Conservation (phyloP, 2,329 filamentous ascomycete genomes). For the Paecilomyces fulvus region DNA sequence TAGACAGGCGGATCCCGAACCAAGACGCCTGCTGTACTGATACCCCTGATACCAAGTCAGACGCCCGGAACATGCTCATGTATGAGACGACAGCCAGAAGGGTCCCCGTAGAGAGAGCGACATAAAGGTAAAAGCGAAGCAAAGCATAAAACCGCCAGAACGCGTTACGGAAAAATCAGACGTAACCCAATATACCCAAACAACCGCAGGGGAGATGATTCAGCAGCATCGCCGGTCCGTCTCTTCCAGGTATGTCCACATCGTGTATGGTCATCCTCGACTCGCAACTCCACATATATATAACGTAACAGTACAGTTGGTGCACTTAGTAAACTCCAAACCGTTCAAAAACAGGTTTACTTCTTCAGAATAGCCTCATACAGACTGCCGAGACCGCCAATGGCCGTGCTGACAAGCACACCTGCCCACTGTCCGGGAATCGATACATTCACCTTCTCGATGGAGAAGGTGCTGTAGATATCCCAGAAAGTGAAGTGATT, state of each 20-base stretch:
- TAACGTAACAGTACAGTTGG: neutral
- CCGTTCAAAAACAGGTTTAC: slow-evolving; percentile 11
- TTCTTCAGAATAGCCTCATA: slow-evolving; percentile 41
- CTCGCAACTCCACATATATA: neutral
- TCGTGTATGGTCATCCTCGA: neutral
- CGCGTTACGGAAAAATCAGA: neutral
- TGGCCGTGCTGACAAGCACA: slow-evolving; percentile 32
- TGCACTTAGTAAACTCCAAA: neutral
- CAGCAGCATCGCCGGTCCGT: neutral
- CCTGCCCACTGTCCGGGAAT: slow-evolving; percentile 32
- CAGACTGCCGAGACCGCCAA: slow-evolving; percentile 34
- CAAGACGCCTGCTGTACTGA: no score
- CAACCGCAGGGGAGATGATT: neutral
- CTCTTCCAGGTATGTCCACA: neutral
- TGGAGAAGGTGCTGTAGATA: slow-evolving; percentile 25
- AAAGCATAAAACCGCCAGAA: no score
- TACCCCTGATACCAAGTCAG: neutral
- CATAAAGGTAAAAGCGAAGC: no score
- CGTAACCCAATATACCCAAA: neutral
- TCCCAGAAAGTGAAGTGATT: slow-evolving; percentile 35
- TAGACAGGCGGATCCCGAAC: neutral
- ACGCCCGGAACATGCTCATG: neutral
- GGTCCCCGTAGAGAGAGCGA: no score
- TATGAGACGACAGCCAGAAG: no score
- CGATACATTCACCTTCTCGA: slow-evolving; percentile 28